Percentiles rank a stretch among this genome's conserved stretches.
Conservation (phyloP, 2,329 filamentous ascomycete species). For the Chlorencoelia australis region DNA sequence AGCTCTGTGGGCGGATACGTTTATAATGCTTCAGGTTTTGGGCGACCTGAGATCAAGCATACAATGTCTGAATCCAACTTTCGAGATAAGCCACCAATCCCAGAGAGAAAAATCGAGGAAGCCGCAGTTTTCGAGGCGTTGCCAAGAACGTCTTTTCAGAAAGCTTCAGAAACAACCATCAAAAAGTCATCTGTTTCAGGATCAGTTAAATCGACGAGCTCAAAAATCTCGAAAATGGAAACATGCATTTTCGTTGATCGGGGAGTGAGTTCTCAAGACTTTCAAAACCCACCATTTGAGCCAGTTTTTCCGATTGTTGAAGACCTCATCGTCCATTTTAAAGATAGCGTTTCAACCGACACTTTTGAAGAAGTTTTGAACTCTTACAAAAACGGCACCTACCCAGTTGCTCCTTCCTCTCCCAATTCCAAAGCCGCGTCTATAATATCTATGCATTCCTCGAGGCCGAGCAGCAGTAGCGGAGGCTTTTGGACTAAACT, state of each 20-base stretch:
- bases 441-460: too few relatives aligned
- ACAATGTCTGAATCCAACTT: conserved; percentile 12
- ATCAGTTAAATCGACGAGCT: conserved; percentile 5
- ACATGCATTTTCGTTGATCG: conserved; percentile 29
- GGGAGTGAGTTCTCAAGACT: conserved; percentile 30
- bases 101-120: background rate
- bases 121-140: conserved; percentile 12
- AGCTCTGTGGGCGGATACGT: conserved; percentile 16
- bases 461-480: too few relatives aligned
- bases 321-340: conserved; percentile 46
- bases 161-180: conserved; percentile 25
- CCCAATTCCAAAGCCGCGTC: too few relatives aligned
- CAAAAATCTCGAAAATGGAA: background rate
- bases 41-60: conserved; percentile 9
- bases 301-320: conserved; percentile 43
- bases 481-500: too few relatives aligned
- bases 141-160: conserved; percentile 23
- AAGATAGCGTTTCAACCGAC: conserved; percentile 32
- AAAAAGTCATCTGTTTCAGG: conserved; percentile 19
- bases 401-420: conserved; percentile 22
- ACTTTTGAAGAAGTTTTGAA: conserved; percentile 38
- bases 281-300: conserved; percentile 14
- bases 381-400: conserved; percentile 34
- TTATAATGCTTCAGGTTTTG: too few relatives aligned
- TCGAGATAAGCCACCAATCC: background rate